Conservation (phyloP, 208 protist genomes). For the Trypanosoma theileri region DNA sequence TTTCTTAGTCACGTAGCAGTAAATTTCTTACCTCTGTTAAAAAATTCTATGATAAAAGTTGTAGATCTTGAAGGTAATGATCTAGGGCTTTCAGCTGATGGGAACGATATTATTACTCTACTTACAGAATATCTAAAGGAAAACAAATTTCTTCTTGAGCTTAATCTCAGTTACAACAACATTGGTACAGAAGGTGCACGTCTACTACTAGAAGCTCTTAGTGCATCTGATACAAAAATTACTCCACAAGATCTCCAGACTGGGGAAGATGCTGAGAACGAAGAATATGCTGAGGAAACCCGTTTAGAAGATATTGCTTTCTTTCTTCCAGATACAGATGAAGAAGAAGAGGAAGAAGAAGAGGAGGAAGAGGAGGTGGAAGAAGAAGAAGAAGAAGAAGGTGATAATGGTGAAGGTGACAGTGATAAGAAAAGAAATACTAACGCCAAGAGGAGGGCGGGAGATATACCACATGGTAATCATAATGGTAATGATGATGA, state of each 20-base stretch:
- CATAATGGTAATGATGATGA: background rate
- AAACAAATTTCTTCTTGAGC: constrained; percentile 73
- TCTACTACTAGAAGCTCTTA: constrained; percentile 44
- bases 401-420: constrained; percentile 8
- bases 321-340: constrained; percentile 23
- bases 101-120: constrained; percentile 32
- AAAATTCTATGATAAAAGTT: constrained; percentile 23
- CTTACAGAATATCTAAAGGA: constrained; percentile 55
- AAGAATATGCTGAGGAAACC: constrained; percentile 13
- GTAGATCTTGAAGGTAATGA: constrained; percentile 58
- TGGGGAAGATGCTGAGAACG: constrained; percentile 3
- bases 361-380: constrained; percentile 34
- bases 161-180: constrained; percentile 67
- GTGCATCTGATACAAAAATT: constrained; percentile 57
- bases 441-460: constrained; percentile 1
- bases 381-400: constrained; percentile 33
- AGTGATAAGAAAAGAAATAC: constrained; percentile 11
- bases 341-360: constrained; percentile 27
- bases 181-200: constrained; percentile 31
- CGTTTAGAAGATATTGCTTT: constrained; percentile 18
- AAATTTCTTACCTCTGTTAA: constrained; percentile 25
- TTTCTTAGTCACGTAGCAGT: constrained; percentile 10
- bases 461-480: too few species aligned
- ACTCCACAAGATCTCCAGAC: constrained; percentile 44
- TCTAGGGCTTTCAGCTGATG: constrained; percentile 38